phyloP scores from a whole-genome alignment of 306 rosid genomes.

The Rosa multiflora region DNA sequence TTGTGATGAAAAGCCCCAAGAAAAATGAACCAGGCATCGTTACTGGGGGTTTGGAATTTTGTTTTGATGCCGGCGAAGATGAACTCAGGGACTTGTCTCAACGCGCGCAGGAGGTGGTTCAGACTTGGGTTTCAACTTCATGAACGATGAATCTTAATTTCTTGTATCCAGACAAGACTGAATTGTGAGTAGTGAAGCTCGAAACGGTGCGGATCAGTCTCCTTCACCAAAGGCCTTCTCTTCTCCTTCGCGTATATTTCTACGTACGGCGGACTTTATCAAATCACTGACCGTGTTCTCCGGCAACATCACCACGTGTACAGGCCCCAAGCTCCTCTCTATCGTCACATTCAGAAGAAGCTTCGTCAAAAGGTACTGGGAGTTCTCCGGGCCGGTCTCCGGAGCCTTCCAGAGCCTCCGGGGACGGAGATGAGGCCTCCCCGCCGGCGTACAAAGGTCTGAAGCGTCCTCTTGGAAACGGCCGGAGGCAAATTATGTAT shows the following conservation, averaged over 20 bases:
- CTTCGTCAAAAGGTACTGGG: slow-evolving; percentile 30
- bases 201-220: slow-evolving; percentile 42
- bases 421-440: slow-evolving; percentile 34
- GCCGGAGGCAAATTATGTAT: too few species aligned
- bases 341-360: slow-evolving; percentile 55
- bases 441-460: slow-evolving; percentile 1
- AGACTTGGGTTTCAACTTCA: not conserved
- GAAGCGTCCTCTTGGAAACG: too few species aligned
- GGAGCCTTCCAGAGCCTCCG: slow-evolving; percentile 10
- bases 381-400: not conserved
- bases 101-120: too few species aligned
- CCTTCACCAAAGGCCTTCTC: slow-evolving; percentile 50
- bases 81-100: too few species aligned
- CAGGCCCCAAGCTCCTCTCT: slow-evolving; percentile 53
- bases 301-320: slow-evolving; percentile 45
- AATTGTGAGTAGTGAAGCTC: slow-evolving; percentile 64
- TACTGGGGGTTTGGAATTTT: too few species aligned
- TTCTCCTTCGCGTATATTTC: slow-evolving; percentile 44
- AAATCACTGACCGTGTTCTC: slow-evolving; percentile 49
- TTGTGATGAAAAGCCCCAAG: too few species aligned
- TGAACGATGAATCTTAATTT: not conserved
- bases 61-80: too few species aligned
- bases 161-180: slow-evolving; percentile 23
- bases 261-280: slow-evolving; percentile 38
- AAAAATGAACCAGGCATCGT: too few species aligned